A percentile compares a stretch with the other conserved stretches of the same genome.
These are phyloP conservation scores for Fusarium miscanthi DNA, from an alignment of 2,329 filamentous ascomycete species.

Conservation along the genomic window DNA sequence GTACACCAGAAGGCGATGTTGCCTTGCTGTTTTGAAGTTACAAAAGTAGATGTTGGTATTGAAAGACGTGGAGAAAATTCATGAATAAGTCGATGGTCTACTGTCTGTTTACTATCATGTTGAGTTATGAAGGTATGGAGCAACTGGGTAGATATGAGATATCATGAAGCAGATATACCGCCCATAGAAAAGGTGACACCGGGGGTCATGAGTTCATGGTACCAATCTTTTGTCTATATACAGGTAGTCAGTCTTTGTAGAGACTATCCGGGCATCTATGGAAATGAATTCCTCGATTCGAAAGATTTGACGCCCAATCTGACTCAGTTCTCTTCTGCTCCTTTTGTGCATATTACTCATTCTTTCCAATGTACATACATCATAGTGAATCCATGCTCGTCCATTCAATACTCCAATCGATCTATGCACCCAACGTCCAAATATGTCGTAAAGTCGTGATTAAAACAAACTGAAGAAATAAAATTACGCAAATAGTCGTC, in stretches of 20 bases:
- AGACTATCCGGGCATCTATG: slow-evolving; percentile 28
- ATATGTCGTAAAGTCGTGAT: slow-evolving; percentile 32
- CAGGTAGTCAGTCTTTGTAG: slow-evolving; percentile 1
- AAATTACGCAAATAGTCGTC: slow-evolving; percentile 6
- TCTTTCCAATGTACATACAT: neutral
- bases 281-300: slow-evolving; percentile 18
- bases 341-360: neutral
- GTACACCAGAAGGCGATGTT: slow-evolving; percentile 13
- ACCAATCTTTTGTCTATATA: slow-evolving; percentile 23
- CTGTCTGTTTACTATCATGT: neutral
- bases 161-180: slow-evolving; percentile 38
- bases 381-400: neutral
- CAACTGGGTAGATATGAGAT: neutral
- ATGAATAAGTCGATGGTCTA: neutral
- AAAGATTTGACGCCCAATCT: slow-evolving; percentile 12
- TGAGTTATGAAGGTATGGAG: slow-evolving; percentile 4
- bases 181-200: slow-evolving; percentile 6
- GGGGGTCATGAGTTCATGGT: neutral
- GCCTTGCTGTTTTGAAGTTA: neutral
- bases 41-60: slow-evolving; percentile 8
- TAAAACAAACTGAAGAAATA: slow-evolving; percentile 8
- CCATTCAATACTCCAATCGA: neutral
- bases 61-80: neutral
- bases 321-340: neutral
- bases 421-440: slow-evolving; percentile 21